phyloP scores from a whole-genome alignment of 2,329 filamentous ascomycete genomes.

The Fusarium sp. region DNA sequence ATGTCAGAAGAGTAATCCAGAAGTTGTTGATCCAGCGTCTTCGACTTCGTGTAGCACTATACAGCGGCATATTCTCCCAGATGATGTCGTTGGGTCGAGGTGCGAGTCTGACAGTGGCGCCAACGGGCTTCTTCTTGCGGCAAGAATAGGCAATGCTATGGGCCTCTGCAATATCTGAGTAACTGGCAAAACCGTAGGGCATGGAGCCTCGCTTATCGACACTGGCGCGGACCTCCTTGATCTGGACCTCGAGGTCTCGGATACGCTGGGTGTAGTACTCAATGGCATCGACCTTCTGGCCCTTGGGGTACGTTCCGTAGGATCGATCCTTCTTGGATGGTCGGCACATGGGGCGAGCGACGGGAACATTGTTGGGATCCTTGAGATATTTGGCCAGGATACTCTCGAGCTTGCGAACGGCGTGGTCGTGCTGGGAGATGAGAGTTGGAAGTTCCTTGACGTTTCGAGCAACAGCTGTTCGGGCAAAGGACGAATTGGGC shows the following conservation, averaged over 20 bases:
- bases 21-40: slow-evolving; percentile 82
- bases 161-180: slow-evolving; percentile 86
- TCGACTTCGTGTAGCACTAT: slow-evolving; percentile 73
- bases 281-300: slow-evolving; percentile 90
- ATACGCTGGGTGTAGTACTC: slow-evolving; percentile 92
- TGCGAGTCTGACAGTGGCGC: slow-evolving; percentile 80
- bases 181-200: slow-evolving; percentile 94
- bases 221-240: slow-evolving; percentile 82
- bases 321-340: slow-evolving; percentile 83
- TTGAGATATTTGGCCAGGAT: slow-evolving; percentile 91
- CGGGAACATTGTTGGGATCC: slow-evolving; percentile 82
- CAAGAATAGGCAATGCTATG: slow-evolving; percentile 87
- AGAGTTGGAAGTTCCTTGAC: slow-evolving; percentile 89
- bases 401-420: slow-evolving; percentile 84
- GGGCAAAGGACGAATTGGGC: slow-evolving; percentile 80
- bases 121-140: slow-evolving; percentile 82
- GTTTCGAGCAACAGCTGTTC: slow-evolving; percentile 87
- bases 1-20: slow-evolving; percentile 83
- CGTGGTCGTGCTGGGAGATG: slow-evolving; percentile 83
- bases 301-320: slow-evolving; percentile 70
- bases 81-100: slow-evolving; percentile 92
- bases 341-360: slow-evolving; percentile 80
- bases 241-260: slow-evolving; percentile 81
- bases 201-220: slow-evolving; percentile 91
- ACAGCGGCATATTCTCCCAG: slow-evolving; percentile 90